Conservation (phyloP, 208 protist species). For the Leishmania aethiopica region DNA sequence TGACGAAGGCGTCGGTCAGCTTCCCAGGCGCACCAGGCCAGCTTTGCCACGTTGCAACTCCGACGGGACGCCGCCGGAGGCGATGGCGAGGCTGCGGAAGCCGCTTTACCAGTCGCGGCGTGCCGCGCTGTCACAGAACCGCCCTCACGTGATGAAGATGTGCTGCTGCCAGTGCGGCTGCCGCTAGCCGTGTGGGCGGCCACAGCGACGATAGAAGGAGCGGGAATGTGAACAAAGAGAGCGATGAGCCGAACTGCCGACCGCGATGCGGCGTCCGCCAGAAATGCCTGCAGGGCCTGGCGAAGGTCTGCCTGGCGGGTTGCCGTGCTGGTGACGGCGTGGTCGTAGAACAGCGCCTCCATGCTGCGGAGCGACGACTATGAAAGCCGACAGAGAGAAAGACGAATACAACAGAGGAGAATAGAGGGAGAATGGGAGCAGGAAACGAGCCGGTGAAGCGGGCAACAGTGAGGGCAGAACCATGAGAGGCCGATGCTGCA, state of each 20-base stretch:
- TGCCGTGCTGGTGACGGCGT: conserved; percentile 10
- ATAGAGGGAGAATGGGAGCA: not conserved
- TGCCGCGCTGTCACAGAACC: not conserved
- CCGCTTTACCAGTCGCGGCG: not conserved
- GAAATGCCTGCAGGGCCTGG: conserved; percentile 35
- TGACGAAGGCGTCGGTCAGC: conserved; percentile 34
- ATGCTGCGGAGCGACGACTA: conserved; percentile 2
- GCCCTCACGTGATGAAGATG: not conserved
- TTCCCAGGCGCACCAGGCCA: conserved; percentile 34
- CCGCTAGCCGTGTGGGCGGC: not conserved
- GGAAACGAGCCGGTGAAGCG: not conserved
- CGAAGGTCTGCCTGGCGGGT: conserved; percentile 26
- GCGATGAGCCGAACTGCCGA: conserved; percentile 29
- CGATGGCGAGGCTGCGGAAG: not conserved
- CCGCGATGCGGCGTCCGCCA: conserved; percentile 22
- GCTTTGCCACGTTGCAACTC: conserved; percentile 9
- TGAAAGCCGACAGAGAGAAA: not conserved
- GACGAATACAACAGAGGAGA: not conserved
- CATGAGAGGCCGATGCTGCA: not conserved
- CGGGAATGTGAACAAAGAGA: conserved; percentile 39
- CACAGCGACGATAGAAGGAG: conserved; percentile 17
- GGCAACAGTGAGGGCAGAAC: not conserved
- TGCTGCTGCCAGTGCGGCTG: not conserved
- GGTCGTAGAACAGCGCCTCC: conserved; percentile 41
- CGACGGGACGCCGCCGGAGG: not conserved